Base-by-base conservation (phyloP, 2,329 filamentous ascomycete genomes). In the Lachnellula arida region DNA sequence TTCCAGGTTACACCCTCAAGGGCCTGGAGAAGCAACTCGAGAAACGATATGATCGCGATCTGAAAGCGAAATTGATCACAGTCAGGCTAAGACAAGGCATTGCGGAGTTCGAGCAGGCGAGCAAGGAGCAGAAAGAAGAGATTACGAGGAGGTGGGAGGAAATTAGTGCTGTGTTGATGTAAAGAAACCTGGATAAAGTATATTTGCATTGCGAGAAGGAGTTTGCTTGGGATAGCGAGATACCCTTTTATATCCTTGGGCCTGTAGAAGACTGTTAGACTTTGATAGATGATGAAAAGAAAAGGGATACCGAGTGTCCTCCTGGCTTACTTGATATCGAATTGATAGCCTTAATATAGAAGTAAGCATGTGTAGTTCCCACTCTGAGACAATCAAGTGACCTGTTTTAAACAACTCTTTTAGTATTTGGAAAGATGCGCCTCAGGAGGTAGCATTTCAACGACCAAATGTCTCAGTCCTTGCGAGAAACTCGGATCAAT, bases 81-180 rank as follows among this genome's bases (percentile, higher is more conserved):
- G 56, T 61, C 22, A 56, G 64, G 46, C 44, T 66, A 28, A 61
- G 54, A 43, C 63, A 66, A 57, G 58, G 58, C 11, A 49, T 66
- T 15, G 40, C 51, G n/a, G 63, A 65, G 12, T 67, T 64, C 32
- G 67, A 66, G 40, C 64, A 69, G 46, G 60, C 56, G 23, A 73
- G 71, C 32, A 59, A 70, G 12, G 71, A 75, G 25, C 71, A 73
- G 62, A 72, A 73, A 55, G 70, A 76, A 19, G 70, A 73, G 49
- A 68, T 63, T 46, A 69, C 57, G 73, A 67, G 44, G 54, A 68
- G 48, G 52, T 64, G 60, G 59, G 53, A 48, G 34, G 56, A 58
- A 15, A 35, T 60, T 44, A 51, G 42, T 14, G 39, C 51, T 50
- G 32, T 14, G 12, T 23, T 42, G 42, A 44, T 14, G 19, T 44